A percentile compares a stretch with the other conserved stretches of the same genome.
These are phyloP conservation scores for Tephrocybe rancida DNA, from an alignment of 768 basidiomycete genomes.

Conservation along the genomic window DNA sequence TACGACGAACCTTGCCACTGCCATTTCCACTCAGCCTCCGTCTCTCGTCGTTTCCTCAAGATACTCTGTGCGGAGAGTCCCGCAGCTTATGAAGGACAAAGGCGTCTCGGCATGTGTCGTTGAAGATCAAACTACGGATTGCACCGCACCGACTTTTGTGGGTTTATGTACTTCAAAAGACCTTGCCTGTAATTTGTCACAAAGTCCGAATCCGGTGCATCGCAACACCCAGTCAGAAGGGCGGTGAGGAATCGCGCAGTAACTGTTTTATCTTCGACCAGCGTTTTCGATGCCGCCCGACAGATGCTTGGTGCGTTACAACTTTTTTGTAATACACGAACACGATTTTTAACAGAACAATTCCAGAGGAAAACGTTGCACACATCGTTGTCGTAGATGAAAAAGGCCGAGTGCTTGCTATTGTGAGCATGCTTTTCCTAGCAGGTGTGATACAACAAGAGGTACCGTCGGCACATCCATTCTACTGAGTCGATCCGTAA, in stretches of 20 bases:
- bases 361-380: background rate
- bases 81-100: conserved; percentile 3
- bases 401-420: background rate
- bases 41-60: background rate
- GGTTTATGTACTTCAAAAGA: background rate
- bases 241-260: background rate
- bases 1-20: background rate
- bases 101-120: background rate
- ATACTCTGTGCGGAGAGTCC: background rate
- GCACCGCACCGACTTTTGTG: background rate
- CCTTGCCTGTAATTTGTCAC: background rate
- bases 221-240: background rate
- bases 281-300: background rate
- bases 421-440: background rate
- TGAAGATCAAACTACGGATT: background rate
- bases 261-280: background rate
- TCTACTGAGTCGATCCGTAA: background rate
- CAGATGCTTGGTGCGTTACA: background rate
- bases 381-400: background rate
- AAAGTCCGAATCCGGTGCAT: background rate
- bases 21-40: no score
- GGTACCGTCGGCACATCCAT: background rate
- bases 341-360: background rate
- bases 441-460: background rate
- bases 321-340: background rate